phyloP scores from a whole-genome alignment of 305 asterid genomes.

The Ilex paraguariensis region DNA sequence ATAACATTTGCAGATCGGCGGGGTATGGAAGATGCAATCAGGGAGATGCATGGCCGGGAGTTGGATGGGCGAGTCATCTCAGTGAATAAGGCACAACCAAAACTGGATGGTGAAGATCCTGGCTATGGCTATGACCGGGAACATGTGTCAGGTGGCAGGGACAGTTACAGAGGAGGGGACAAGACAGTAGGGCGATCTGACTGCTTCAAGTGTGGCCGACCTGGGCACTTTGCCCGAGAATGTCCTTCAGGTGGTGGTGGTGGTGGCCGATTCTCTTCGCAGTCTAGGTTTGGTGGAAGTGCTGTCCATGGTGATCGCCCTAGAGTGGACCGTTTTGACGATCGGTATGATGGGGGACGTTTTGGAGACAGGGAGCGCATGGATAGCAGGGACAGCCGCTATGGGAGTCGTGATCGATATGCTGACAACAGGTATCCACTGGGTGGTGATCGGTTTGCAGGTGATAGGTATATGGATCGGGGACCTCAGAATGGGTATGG shows the following conservation, averaged over 20 bases:
- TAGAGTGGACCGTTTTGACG: too few relatives aligned
- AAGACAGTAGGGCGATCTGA: constrained; percentile 81
- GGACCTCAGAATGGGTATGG: too few relatives aligned
- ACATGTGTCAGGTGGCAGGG: constrained; percentile 44
- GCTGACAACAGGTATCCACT: too few relatives aligned
- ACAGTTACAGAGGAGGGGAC: constrained; percentile 60
- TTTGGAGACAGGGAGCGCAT: too few relatives aligned
- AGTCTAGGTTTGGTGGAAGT: neutral
- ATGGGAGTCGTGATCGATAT: too few relatives aligned
- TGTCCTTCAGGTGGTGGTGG: constrained; percentile 1
- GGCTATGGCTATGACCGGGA: constrained; percentile 56
- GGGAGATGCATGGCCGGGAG: constrained; percentile 94
- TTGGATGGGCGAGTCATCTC: constrained; percentile 82
- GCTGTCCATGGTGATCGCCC: neutral
- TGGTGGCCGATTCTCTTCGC: neutral
- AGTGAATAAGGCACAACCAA: constrained; percentile 95
- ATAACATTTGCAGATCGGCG: constrained; percentile 87
- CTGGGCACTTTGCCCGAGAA: neutral
- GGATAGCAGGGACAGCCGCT: too few relatives aligned
- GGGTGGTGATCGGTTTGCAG: too few relatives aligned
- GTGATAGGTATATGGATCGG: too few relatives aligned
- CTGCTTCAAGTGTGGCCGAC: constrained; percentile 28
- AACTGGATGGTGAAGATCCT: constrained; percentile 66
- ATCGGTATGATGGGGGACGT: too few relatives aligned
- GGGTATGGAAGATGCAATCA: constrained; percentile 91